Base-by-base conservation (phyloP, 257 asterid species). In the Nicotiana tabacum region DNA sequence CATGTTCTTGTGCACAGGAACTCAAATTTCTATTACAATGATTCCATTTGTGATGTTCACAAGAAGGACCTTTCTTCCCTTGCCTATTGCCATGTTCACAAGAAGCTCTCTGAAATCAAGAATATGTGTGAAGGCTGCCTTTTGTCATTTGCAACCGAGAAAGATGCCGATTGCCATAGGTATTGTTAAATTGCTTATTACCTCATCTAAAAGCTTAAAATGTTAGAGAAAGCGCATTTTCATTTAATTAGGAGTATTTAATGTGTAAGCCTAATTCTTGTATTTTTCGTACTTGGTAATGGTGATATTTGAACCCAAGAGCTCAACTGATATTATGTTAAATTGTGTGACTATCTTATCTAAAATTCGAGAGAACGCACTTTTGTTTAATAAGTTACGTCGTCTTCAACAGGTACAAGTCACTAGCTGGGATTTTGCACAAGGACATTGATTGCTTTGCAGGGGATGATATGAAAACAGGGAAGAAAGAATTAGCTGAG, bases 41-140 rank as follows among this genome's bases (percentile, higher is more conserved):
- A 94, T 13, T 93, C 98, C 58, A 81, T 93, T 21, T 96, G 99
- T 53, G 98, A 94, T 81, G 88, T 21, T 21, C 99, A 94, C 88
- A 94, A 94, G 90, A 89, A 85, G 83, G 95, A 92, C 69, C 85
- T 96, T 66, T 93, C 98, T 5, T 82, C 98, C 70, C 93, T 94
- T 67, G 93, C 97, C 37, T 96, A 92, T 82, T 96, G 98, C 89
- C 93, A 91, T 78, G 89, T 88, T 51, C 99, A 96, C 79, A 90
- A 79, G 85, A 91, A 88, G 87, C 87, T 94, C 8, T 92, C 97
- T 3, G 94, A 94, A 62, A 88, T 92, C 6, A 91, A 89, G 9
- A 87, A 64, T 85, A 92, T 94, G 96, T 94, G 98, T 68, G 97
- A 89, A 5, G 88, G 91, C 0, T 93, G 99, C 82, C 98, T 94